Percentiles rank a stretch among this genome's conserved stretches.
Conservation (phyloP, 768 basidiomycete genomes). For the Mrakia blollopis region DNA sequence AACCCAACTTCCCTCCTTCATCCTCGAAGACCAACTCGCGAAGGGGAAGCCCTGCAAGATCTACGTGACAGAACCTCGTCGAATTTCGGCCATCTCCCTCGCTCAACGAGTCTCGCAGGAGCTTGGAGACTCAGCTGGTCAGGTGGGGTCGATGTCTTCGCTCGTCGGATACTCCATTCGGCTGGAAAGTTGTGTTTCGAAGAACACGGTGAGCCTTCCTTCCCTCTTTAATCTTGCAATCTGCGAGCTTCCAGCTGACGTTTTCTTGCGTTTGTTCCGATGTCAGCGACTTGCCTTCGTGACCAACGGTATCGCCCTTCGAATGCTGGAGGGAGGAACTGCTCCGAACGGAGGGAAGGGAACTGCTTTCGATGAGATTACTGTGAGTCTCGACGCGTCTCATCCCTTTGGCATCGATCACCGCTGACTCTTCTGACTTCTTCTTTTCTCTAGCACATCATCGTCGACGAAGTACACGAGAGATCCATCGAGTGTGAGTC, state of each 20-base stretch:
- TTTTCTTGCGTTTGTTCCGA: not conserved
- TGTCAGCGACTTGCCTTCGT: conserved; percentile 59
- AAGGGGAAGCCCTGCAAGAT: conserved; percentile 80
- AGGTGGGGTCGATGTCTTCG: conserved; percentile 69
- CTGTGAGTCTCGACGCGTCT: conserved; percentile 52
- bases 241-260: not conserved
- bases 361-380: conserved; percentile 88
- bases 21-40: conserved; percentile 81
- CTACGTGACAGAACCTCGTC: conserved; percentile 88
- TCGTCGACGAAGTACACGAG: conserved; percentile 97
- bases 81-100: conserved; percentile 92
- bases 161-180: conserved; percentile 93
- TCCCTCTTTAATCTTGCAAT: not conserved
- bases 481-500: conserved; percentile 73
- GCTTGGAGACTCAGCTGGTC: conserved; percentile 74
- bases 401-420: not conserved
- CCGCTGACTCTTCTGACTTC: not conserved
- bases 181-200: conserved; percentile 76
- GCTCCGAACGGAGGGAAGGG: conserved; percentile 59
- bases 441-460: conserved; percentile 63
- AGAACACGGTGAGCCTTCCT: conserved; percentile 52
- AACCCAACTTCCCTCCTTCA: conserved; percentile 89
- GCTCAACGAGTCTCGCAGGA: conserved; percentile 92
- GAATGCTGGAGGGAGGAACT: conserved; percentile 88
- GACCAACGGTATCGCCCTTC: conserved; percentile 88